Conservation (phyloP, 2,329 filamentous ascomycete species). For the Diaporthe sp. region DNA sequence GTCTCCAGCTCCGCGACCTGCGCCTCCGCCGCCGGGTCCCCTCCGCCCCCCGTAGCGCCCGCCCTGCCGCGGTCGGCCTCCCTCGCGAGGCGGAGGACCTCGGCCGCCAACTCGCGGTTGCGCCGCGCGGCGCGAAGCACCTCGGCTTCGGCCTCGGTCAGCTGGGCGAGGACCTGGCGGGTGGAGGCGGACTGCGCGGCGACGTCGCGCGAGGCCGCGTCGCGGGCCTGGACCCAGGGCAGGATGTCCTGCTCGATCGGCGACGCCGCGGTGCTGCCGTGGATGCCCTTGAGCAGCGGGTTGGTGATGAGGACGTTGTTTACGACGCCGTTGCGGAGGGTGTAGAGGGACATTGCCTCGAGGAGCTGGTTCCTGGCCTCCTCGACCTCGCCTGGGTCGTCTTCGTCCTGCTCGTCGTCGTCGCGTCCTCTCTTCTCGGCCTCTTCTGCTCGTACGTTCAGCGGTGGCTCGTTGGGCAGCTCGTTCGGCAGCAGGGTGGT, state of each 20-base stretch:
- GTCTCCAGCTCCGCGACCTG: slow-evolving; percentile 72
- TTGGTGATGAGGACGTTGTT: slow-evolving; percentile 79
- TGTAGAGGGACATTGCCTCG: slow-evolving; percentile 78
- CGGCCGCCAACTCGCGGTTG: slow-evolving; percentile 74
- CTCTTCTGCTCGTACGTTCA: slow-evolving; percentile 34
- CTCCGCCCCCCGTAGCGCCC: slow-evolving; percentile 58
- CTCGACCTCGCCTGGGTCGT: slow-evolving; percentile 56
- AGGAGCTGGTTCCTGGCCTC: slow-evolving; percentile 76
- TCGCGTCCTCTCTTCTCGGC: background rate
- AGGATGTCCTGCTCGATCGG: slow-evolving; percentile 80
- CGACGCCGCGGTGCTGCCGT: slow-evolving; percentile 74
- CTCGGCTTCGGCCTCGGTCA: slow-evolving; percentile 71
- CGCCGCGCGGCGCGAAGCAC: slow-evolving; percentile 68
- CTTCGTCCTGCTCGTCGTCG: background rate
- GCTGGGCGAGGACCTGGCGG: slow-evolving; percentile 63
- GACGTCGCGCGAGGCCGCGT: slow-evolving; percentile 74
- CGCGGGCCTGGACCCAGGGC: slow-evolving; percentile 76
- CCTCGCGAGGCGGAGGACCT: slow-evolving; percentile 74
- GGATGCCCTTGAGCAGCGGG: slow-evolving; percentile 83
- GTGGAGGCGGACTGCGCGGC: slow-evolving; percentile 71
- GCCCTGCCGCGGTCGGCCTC: slow-evolving; percentile 67
- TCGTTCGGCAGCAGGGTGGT: background rate
- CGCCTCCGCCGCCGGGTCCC: slow-evolving; percentile 62
- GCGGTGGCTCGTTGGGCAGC: background rate
- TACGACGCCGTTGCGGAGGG: slow-evolving; percentile 77